Evolutionary conservation across 2,329 filamentous ascomycete genomes (phyloP).

Genomic region (Diaporthe vexans): DNA sequence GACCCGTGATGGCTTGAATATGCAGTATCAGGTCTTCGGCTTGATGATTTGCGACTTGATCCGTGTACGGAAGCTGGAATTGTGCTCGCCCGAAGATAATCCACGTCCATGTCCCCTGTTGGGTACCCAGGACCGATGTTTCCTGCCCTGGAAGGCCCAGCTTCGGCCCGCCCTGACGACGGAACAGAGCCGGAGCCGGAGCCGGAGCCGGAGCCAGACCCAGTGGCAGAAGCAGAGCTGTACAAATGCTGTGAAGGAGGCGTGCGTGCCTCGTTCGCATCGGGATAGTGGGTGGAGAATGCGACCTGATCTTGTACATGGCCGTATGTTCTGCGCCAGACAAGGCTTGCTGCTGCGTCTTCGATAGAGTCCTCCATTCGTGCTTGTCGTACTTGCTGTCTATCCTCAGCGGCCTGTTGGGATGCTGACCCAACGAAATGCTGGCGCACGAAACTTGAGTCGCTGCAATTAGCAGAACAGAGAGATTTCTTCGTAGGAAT

Average conservation of each 20-base stretch:
- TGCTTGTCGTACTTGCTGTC: not conserved
- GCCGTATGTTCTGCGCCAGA: not conserved
- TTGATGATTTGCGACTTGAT: not conserved
- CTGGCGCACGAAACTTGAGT: not conserved
- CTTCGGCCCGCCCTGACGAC: not conserved
- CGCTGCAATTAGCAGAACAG: not conserved
- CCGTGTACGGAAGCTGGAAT: not conserved
- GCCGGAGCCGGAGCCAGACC: not conserved
- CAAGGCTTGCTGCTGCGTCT: not conserved
- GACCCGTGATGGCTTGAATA: not conserved
- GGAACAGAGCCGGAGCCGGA: not conserved
- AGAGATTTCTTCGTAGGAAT: too few species aligned
- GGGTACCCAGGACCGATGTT: not conserved
- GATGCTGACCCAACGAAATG: not conserved
- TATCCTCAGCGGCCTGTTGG: not conserved
- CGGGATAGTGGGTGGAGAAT: not conserved
- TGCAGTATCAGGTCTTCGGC: not conserved
- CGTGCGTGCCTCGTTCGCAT: not conserved
- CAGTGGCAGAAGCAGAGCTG: not conserved
- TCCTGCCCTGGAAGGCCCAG: not conserved
- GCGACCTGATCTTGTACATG: not conserved
- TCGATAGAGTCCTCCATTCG: not conserved
- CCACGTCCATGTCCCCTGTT: not conserved
- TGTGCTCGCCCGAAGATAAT: too few species aligned
- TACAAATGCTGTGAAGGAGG: not conserved